Evolutionary conservation across 2,329 filamentous ascomycete species (phyloP), one percentile per base, ranked within the genome.

Genomic region (Hypoxylon sp.): DNA sequence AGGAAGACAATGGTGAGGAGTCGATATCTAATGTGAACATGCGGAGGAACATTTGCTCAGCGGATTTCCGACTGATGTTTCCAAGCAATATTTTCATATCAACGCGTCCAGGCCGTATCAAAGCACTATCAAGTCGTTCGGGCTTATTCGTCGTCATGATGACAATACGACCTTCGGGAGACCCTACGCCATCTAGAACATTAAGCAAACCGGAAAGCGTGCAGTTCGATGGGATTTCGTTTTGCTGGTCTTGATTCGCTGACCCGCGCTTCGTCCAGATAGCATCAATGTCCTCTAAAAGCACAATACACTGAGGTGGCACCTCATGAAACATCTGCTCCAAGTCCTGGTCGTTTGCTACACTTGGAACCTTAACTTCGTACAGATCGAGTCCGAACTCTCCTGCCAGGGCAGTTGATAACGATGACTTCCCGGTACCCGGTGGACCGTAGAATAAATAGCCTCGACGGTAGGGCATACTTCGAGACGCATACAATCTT

Each of bases 81-180:
- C 78, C 77, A 19, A 82, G 79, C 63, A 78, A 78, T 26, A 91
- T 83, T 63, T 85, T 85, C 78, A 90, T 82, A 67, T 91, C 89
- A 1, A 91, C 86, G 3, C 89, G 81, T 0, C 89, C 89, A 0
- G 89, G 88, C 0, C 89, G 82, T 17, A 90, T 83, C 1, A 91
- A 81, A 0, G 88, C 88, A 3, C 80, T 78, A 71, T 90, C 88
- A 0, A 91, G 83, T 51, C 85, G 84, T 64, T 90, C 87, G 0
- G 85, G 84, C 63, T 87, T 85, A 72, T 91, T 91, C 14, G 88
- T 90, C 0, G 88, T 91, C 88, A 91, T 90, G 75, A 91, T 87
- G 10, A 91, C 82, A 13, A 92, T 86, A 13, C 88, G 84, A 6
- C 89, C 90, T 79, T 91, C 89, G 57, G 87, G 87, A 0, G 86